phyloP scores from a whole-genome alignment of 257 asterid species.

The Agastache rugosa region DNA sequence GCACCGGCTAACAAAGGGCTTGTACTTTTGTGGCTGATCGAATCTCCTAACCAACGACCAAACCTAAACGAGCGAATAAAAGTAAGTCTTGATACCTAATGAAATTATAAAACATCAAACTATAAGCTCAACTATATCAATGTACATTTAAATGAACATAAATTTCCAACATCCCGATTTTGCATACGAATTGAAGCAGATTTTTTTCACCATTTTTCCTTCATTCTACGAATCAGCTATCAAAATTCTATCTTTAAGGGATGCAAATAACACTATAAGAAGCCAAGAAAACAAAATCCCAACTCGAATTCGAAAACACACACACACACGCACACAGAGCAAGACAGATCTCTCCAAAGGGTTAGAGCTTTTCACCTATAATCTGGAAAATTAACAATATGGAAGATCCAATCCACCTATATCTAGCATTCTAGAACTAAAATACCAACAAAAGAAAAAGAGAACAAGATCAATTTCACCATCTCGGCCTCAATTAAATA shows the following conservation, averaged over 20 bases:
- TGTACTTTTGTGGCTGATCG: slow-evolving; percentile 91
- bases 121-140: neutral
- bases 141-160: slow-evolving; percentile 24
- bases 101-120: slow-evolving; percentile 6
- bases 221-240: slow-evolving; percentile 13
- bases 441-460: slow-evolving; percentile 11
- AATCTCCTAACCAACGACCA: slow-evolving; percentile 95
- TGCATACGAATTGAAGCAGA: neutral
- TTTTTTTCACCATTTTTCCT: slow-evolving; percentile 16
- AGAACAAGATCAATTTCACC: slow-evolving; percentile 26
- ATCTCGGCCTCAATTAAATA: slow-evolving; percentile 3
- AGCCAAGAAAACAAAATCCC: neutral
- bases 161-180: neutral
- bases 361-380: neutral
- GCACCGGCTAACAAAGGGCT: slow-evolving; percentile 89
- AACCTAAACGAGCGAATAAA: slow-evolving; percentile 51
- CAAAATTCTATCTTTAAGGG: neutral
- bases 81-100: neutral
- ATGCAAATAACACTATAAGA: neutral
- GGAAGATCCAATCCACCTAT: slow-evolving; percentile 14
- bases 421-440: slow-evolving; percentile 17
- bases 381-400: neutral
- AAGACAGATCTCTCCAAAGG: slow-evolving; percentile 23
- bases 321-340: neutral
- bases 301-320: neutral